Evolutionary conservation across 768 basidiomycete species (phyloP).

Genomic region (Gloeopeniophorella convolvens): DNA sequence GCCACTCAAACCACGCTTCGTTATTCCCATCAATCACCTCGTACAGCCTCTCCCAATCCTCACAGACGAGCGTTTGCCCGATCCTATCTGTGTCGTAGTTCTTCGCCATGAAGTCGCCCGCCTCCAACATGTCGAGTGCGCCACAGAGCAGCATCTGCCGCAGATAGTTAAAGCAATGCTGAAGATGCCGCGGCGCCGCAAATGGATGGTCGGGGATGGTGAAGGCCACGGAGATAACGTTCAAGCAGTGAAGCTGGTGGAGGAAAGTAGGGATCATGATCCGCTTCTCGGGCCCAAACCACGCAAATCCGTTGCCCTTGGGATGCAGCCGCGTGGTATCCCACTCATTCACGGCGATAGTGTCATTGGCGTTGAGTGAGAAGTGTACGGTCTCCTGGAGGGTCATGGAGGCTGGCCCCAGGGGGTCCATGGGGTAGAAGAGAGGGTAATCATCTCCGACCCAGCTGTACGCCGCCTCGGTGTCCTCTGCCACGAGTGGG

Average conservation of each 20-base stretch:
- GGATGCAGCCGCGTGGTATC: neutral
- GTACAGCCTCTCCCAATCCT: conserved; percentile 24
- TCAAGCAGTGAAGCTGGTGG: too few species aligned
- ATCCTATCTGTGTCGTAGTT: conserved; percentile 14
- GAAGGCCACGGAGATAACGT: too few species aligned
- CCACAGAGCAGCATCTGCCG: too few species aligned
- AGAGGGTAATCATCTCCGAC: too few species aligned
- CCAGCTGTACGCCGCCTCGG: too few species aligned
- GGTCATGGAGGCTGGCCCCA: conserved; percentile 3
- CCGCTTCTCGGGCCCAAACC: too few species aligned
- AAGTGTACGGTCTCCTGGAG: conserved; percentile 10
- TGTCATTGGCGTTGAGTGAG: neutral
- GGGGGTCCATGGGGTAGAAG: conserved; percentile 12
- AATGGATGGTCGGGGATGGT: neutral
- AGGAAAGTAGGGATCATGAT: too few species aligned
- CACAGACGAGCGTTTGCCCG: conserved; percentile 21
- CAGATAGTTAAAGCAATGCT: neutral
- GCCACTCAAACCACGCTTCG: conserved; percentile 11
- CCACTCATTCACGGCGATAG: neutral
- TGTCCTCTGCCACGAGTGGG: too few species aligned
- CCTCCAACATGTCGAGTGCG: neutral
- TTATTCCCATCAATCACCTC: conserved; percentile 7
- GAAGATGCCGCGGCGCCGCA: conserved; percentile 1
- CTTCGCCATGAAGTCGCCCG: neutral
- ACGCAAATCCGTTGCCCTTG: neutral